These are phyloP conservation scores for Beta lomatogona DNA, from an alignment of 179 eudicot species.

Conservation along the genomic window DNA sequence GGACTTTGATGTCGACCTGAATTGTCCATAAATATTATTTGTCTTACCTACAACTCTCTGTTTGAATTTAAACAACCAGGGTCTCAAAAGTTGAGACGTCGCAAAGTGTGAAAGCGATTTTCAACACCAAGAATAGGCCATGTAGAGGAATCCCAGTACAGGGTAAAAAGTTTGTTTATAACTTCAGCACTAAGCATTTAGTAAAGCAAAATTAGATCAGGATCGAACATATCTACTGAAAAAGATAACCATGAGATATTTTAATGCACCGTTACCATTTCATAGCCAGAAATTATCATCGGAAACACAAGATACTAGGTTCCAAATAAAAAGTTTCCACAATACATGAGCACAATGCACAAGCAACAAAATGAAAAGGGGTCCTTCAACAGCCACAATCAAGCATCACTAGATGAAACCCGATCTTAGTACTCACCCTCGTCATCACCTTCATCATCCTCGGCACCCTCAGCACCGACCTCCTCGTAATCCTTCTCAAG, in stretches of 20 bases:
- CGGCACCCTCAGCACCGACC: conserved; percentile 63
- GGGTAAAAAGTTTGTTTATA: no score
- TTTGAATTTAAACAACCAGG: no score
- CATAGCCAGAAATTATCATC: not conserved
- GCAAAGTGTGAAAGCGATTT: no score
- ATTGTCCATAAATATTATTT: no score
- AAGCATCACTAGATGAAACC: not conserved
- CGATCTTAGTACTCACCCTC: conserved; percentile 46
- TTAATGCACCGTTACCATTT: not conserved
- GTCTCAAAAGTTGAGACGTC: no score
- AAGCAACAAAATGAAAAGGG: not conserved
- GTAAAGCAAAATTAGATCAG: no score
- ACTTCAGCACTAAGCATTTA: no score
- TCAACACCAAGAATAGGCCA: no score
- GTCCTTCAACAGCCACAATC: not conserved
- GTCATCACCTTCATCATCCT: conserved; percentile 60
- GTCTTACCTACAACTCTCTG: no score
- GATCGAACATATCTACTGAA: no score
- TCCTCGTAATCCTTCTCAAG: conserved; percentile 71
- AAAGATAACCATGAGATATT: not conserved
- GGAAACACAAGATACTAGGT: not conserved
- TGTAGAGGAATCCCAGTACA: no score
- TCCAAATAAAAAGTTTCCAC: not conserved
- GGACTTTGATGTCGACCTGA: no score
- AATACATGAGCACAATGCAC: conserved; percentile 20